Percentiles rank a stretch among this genome's conserved stretches.
These are phyloP conservation scores for Dictyostelium purpureum DNA, from an alignment of 78 protist species.

Conservation along the genomic window DNA sequence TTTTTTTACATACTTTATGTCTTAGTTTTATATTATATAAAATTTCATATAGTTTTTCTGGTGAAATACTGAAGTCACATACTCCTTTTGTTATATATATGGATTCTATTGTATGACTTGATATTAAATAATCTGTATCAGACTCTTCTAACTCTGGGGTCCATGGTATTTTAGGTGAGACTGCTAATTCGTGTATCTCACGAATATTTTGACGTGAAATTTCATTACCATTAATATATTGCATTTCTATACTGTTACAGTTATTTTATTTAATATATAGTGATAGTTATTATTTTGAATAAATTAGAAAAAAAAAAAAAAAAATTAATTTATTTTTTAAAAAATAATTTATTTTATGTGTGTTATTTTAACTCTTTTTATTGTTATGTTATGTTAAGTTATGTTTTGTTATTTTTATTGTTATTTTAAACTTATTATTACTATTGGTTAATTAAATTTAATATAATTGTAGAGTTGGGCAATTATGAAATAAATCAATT, in stretches of 20 bases:
- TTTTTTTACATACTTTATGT: conserved; percentile 10
- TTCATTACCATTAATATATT: conserved; percentile 69
- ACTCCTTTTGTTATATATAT: conserved; percentile 35
- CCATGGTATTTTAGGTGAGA: conserved; percentile 54
- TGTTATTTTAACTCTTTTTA: too few species aligned
- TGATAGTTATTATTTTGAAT: neutral
- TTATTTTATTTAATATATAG: neutral
- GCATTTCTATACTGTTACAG: conserved; percentile 32
- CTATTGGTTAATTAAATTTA: too few species aligned
- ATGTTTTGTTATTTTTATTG: too few species aligned
- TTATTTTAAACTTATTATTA: too few species aligned
- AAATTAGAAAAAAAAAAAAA: neutral
- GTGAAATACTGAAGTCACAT: conserved; percentile 31
- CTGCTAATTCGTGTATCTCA: conserved; percentile 22
- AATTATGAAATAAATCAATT: too few species aligned
- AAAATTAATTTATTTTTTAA: neutral
- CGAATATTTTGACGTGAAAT: conserved; percentile 32
- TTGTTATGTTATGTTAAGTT: too few species aligned
- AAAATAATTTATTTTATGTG: too few species aligned
- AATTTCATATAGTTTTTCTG: conserved; percentile 58
- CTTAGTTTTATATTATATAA: conserved; percentile 24
- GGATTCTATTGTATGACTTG: neutral
- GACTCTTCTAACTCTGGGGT: neutral
- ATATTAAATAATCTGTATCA: neutral
- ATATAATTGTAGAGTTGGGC: too few species aligned